Conservation (phyloP, 768 basidiomycete genomes). For the Tulasnella sp. region DNA sequence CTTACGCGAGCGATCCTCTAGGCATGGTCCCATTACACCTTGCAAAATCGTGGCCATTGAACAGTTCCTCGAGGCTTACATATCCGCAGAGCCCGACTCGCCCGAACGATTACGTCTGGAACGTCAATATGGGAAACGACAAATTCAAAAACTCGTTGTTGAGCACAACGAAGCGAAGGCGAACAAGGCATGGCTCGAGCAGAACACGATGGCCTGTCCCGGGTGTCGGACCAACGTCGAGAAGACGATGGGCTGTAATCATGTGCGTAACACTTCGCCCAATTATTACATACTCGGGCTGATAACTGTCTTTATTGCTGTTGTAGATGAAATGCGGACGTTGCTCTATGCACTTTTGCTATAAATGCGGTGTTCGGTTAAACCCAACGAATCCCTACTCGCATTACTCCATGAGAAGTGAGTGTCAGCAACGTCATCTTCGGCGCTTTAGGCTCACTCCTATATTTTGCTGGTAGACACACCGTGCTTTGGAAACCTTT, state of each 20-base stretch:
- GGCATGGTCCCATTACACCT: constrained; percentile 70
- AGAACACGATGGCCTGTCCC: constrained; percentile 52
- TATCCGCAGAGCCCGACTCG: constrained; percentile 43
- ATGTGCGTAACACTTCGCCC: constrained; percentile 41
- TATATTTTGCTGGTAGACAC: neutral
- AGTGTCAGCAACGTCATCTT: neutral
- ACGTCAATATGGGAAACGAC: constrained; percentile 47
- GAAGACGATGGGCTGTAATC: constrained; percentile 59
- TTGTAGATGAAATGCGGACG: constrained; percentile 65
- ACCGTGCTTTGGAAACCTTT: constrained; percentile 2
- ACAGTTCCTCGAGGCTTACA: constrained; percentile 50
- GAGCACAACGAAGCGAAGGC: constrained; percentile 61
- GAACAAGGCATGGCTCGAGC: constrained; percentile 61
- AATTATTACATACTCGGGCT: constrained; percentile 21
- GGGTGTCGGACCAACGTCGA: constrained; percentile 59
- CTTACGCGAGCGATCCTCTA: constrained; percentile 20
- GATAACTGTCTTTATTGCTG: neutral
- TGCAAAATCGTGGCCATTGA: constrained; percentile 59
- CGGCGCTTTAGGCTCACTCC: neutral
- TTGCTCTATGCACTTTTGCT: constrained; percentile 72
- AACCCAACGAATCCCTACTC: constrained; percentile 42
- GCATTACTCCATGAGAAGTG: constrained; percentile 38
- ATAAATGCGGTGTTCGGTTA: constrained; percentile 55
- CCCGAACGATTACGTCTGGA: constrained; percentile 43
- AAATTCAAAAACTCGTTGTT: constrained; percentile 47